A percentile compares a stretch with the other conserved stretches of the same genome.
These are phyloP conservation scores for Saccharomycopsis selenospora DNA, from an alignment of 805 yeast species.

Conservation along the genomic window DNA sequence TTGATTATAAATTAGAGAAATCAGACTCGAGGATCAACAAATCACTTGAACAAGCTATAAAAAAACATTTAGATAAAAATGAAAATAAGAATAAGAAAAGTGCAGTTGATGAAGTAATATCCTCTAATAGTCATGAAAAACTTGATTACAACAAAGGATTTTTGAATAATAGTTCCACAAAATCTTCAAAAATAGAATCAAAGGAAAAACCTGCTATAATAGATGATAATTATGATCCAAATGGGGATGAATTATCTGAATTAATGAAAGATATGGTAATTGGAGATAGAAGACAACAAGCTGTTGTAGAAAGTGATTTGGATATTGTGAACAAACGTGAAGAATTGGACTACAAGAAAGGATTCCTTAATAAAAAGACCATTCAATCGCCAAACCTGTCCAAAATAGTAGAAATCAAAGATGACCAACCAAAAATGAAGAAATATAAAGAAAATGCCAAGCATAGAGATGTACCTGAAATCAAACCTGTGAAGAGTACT, in stretches of 20 bases:
- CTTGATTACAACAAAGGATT: slow-evolving; percentile 18
- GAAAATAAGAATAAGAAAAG: neutral
- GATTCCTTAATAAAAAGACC: neutral
- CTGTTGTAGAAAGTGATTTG: neutral
- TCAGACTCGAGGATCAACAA: slow-evolving; percentile 2
- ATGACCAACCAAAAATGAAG: neutral
- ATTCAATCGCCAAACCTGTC: too few species aligned
- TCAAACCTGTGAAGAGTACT: neutral
- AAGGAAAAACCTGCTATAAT: too few species aligned
- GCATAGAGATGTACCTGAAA: neutral
- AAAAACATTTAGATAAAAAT: neutral
- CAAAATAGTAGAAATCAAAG: neutral
- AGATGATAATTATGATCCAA: slow-evolving; percentile 7
- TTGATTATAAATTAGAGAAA: slow-evolving; percentile 13
- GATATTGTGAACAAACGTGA: neutral
- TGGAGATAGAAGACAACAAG: neutral
- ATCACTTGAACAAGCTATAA: neutral
- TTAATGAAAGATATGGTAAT: slow-evolving; percentile 9
- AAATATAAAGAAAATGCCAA: neutral
- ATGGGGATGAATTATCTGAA: slow-evolving; percentile 6
- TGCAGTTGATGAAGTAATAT: neutral
- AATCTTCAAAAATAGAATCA: too few species aligned
- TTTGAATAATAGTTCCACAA: slow-evolving; percentile 6
- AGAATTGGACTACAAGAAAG: neutral
- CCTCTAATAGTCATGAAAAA: neutral